These are phyloP conservation scores for Penicillium sp. DNA, from an alignment of 2,329 filamentous ascomycete genomes.

Conservation along the genomic window DNA sequence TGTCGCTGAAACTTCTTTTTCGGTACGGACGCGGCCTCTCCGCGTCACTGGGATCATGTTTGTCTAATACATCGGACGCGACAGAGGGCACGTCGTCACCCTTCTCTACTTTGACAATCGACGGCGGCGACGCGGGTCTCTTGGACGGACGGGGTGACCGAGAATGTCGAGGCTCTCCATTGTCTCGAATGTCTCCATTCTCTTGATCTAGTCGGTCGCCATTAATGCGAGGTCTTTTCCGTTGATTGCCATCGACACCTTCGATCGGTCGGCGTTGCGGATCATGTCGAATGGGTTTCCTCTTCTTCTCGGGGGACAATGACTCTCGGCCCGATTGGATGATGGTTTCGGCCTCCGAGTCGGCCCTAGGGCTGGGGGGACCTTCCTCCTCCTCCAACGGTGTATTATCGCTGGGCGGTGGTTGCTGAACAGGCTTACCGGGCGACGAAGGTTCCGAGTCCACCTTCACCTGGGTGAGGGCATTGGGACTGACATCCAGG, in stretches of 20 bases:
- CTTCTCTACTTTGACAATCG: constrained; percentile 37
- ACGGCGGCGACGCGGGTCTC: constrained; percentile 27
- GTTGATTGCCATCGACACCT: constrained; percentile 25
- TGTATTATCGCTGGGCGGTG: constrained; percentile 5
- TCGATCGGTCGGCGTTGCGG: constrained; percentile 25
- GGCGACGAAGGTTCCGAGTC: constrained; percentile 26
- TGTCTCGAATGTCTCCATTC: constrained; percentile 12
- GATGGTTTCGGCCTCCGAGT: constrained; percentile 48
- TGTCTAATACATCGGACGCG: constrained; percentile 18
- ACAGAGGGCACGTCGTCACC: constrained; percentile 28
- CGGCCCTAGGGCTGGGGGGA: constrained; percentile 37
- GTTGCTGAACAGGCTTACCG: constrained; percentile 17
- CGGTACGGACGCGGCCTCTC: constrained; percentile 25
- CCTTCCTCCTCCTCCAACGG: constrained; percentile 29
- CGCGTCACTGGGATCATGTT: constrained; percentile 2
- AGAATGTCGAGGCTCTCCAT: constrained; percentile 14
- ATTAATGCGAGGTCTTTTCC: constrained; percentile 31
- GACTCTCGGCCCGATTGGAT: constrained; percentile 46
- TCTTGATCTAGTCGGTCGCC: constrained; percentile 21
- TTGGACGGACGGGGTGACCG: constrained; percentile 25
- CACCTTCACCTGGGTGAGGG: constrained; percentile 29
- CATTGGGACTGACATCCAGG: constrained; percentile 32
- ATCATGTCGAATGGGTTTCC: constrained; percentile 39
- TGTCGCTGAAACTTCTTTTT: constrained; percentile 39
- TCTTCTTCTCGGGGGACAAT: constrained; percentile 45